These are phyloP conservation scores for Candida sanyiensis DNA, from an alignment of 805 yeast species.

Conservation along the genomic window DNA sequence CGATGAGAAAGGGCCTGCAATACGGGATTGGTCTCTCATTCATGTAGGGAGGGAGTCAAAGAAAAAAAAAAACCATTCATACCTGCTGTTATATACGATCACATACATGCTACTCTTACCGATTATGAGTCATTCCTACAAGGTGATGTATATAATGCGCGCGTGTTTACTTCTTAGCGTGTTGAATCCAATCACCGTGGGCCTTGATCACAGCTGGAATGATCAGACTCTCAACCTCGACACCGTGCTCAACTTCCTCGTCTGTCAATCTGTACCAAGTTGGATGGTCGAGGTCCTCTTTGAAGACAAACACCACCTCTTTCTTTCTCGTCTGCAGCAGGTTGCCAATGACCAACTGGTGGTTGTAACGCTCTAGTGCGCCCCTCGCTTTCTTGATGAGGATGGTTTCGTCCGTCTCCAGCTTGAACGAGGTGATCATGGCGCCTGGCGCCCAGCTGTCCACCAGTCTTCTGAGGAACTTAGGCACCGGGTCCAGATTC, in stretches of 20 bases:
- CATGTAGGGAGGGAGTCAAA: conserved; percentile 29
- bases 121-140: too few species aligned
- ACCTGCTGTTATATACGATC: too few species aligned
- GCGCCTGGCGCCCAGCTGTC: conserved; percentile 94
- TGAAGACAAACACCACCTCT: conserved; percentile 80
- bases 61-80: background rate
- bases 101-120: too few species aligned
- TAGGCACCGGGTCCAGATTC: conserved; percentile 93
- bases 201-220: conserved; percentile 67
- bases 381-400: conserved; percentile 68
- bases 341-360: conserved; percentile 93
- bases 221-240: conserved; percentile 73
- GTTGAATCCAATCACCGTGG: conserved; percentile 59
- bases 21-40: conserved; percentile 60
- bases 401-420: conserved; percentile 78
- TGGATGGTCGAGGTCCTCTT: conserved; percentile 30
- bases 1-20: conserved; percentile 57
- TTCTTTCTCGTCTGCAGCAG: conserved; percentile 80
- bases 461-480: conserved; percentile 80
- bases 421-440: conserved; percentile 88
- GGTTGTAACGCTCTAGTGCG: conserved; percentile 82
- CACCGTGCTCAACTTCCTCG: conserved; percentile 34
- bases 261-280: conserved; percentile 48
- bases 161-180: too few species aligned
- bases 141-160: too few species aligned